Evolutionary conservation across 225 moss, liverwort and hornwort genomes (phyloP).

Genomic region (Rhytidiadelphus loreus): DNA sequence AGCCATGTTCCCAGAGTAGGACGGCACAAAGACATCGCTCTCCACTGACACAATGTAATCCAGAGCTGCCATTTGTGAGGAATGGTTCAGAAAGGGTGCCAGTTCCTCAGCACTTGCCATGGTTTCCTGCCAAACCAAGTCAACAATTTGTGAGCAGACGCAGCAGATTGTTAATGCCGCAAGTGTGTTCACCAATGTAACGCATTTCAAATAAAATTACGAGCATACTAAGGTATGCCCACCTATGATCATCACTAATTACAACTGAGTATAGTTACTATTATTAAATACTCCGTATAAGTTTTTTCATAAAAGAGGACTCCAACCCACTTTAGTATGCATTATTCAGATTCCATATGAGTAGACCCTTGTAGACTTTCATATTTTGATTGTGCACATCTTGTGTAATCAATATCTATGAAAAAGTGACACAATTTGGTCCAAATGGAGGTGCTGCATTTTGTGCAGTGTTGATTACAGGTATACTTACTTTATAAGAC

Average conservation of each 20-base stretch:
- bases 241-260: background rate
- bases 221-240: no score
- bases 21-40: constrained; percentile 93
- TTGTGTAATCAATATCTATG: background rate
- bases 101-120: constrained; percentile 64
- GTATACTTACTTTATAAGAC: background rate
- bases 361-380: background rate
- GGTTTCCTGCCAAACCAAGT: constrained; percentile 49
- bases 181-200: background rate
- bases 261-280: background rate
- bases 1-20: constrained; percentile 94
- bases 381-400: background rate
- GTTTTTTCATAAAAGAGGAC: background rate
- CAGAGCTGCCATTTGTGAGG: constrained; percentile 97
- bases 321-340: background rate
- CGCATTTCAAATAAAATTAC: background rate
- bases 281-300: background rate
- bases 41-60: constrained; percentile 88
- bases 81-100: constrained; percentile 67
- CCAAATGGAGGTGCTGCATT: background rate
- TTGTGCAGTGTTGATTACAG: no score
- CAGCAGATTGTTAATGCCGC: background rate
- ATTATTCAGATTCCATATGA: background rate
- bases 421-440: background rate
- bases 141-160: background rate